Evolutionary conservation across 225 moss, liverwort and hornwort genomes (phyloP).

Genomic region (Anthoceros angustus): DNA sequence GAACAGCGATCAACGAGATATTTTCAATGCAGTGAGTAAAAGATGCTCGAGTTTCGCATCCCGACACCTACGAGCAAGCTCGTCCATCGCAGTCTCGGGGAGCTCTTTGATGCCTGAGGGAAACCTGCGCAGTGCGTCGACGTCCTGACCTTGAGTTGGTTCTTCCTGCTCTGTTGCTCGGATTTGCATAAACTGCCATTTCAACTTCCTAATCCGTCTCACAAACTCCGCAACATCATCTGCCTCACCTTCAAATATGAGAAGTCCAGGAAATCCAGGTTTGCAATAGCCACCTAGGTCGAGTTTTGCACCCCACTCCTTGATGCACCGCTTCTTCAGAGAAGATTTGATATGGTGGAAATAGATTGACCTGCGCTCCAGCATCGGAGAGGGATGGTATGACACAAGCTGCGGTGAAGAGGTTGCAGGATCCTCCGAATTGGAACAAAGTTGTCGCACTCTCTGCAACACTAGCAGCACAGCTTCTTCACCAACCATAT

Average conservation of each 20-base stretch:
- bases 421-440: slow-evolving; percentile 5
- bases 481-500: slow-evolving; percentile 18
- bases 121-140: slow-evolving; percentile 17
- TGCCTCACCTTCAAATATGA: slow-evolving; percentile 20
- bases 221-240: slow-evolving; percentile 23
- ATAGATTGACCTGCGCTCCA: slow-evolving; percentile 21
- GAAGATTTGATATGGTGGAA: slow-evolving; percentile 34
- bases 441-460: slow-evolving; percentile 18
- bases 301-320: slow-evolving; percentile 23
- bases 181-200: slow-evolving; percentile 27
- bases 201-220: slow-evolving; percentile 20
- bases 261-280: slow-evolving; percentile 26
- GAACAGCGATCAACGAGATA: slow-evolving; percentile 13
- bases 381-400: not conserved
- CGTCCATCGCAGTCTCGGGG: slow-evolving; percentile 24
- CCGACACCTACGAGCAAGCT: slow-evolving; percentile 23
- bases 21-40: slow-evolving; percentile 27
- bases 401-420: not conserved
- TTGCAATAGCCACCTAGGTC: slow-evolving; percentile 24
- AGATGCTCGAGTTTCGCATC: slow-evolving; percentile 21
- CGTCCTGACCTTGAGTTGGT: slow-evolving; percentile 5
- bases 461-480: slow-evolving; percentile 27
- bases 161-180: slow-evolving; percentile 22
- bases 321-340: slow-evolving; percentile 22
- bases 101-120: slow-evolving; percentile 24